These are phyloP conservation scores for Hirsutella rhossiliensis DNA, from an alignment of 2,329 filamentous ascomycete species.

Conservation along the genomic window DNA sequence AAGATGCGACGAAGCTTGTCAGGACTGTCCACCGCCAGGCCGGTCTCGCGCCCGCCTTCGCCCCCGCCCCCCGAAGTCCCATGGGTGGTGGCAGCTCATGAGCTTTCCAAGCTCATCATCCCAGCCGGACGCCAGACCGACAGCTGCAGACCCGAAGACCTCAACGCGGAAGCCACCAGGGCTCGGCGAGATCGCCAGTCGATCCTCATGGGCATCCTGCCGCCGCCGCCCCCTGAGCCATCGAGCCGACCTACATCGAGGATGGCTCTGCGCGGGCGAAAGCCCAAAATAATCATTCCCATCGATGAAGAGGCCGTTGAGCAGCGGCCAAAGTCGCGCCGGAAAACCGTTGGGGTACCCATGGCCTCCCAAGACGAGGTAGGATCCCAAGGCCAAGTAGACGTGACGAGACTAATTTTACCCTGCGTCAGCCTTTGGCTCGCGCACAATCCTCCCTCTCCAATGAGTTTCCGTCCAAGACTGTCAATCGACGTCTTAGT, in stretches of 20 bases:
- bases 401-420: neutral
- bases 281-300: constrained; percentile 42
- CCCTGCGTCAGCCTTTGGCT: constrained; percentile 15
- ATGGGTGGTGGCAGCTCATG: constrained; percentile 75
- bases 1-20: constrained; percentile 54
- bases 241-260: constrained; percentile 38
- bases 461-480: constrained; percentile 15
- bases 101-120: constrained; percentile 72
- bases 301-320: constrained; percentile 30
- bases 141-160: constrained; percentile 67
- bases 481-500: constrained; percentile 36
- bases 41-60: constrained; percentile 31
- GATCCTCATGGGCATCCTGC: constrained; percentile 21
- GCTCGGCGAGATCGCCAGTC: constrained; percentile 54
- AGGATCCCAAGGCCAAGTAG: neutral
- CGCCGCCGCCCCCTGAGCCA: constrained; percentile 12
- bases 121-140: constrained; percentile 61
- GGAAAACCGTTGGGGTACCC: constrained; percentile 49
- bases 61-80: constrained; percentile 71
- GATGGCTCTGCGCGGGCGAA: constrained; percentile 65
- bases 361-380: constrained; percentile 16
- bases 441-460: constrained; percentile 18
- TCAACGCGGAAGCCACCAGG: constrained; percentile 57
- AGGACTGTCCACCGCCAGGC: constrained; percentile 25
- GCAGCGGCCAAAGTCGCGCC: constrained; percentile 29